phyloP scores from a whole-genome alignment of 805 yeast genomes.

The Groenewaldozyma salmanticensis region DNA sequence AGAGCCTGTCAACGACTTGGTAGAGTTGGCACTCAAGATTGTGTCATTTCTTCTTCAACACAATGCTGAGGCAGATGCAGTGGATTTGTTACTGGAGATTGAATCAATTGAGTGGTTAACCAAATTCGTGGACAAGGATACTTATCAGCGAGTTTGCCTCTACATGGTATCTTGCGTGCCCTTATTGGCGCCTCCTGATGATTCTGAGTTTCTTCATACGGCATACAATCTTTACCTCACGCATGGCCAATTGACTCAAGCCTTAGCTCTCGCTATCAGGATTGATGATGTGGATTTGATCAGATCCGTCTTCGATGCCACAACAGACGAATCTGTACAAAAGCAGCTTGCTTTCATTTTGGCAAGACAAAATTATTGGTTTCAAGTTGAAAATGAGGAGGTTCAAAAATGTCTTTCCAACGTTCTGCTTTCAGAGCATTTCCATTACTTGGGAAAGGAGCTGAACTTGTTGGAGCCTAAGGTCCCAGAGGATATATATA shows the following conservation, averaged over 20 bases:
- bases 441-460: constrained; percentile 71
- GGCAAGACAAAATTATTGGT: constrained; percentile 77
- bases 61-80: constrained; percentile 98
- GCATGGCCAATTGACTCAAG: constrained; percentile 77
- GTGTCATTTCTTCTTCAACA: constrained; percentile 87
- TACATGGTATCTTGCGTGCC: constrained; percentile 97
- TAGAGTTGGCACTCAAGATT: constrained; percentile 61
- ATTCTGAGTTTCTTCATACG: constrained; percentile 71
- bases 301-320: constrained; percentile 69
- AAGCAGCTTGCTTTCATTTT: constrained; percentile 87
- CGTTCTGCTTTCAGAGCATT: constrained; percentile 67
- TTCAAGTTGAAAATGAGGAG: constrained; percentile 41
- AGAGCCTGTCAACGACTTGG: constrained; percentile 33
- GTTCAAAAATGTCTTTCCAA: constrained; percentile 84
- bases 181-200: constrained; percentile 90
- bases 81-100: constrained; percentile 81
- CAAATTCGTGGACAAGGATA: constrained; percentile 72
- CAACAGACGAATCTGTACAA: constrained; percentile 58
- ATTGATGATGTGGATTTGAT: constrained; percentile 75
- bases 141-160: constrained; percentile 81
- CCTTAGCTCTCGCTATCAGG: constrained; percentile 79
- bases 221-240: constrained; percentile 78
- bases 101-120: constrained; percentile 79
- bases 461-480: constrained; percentile 82
- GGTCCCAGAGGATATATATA: constrained; percentile 90